Evolutionary conservation across 768 basidiomycete species (phyloP), one percentile per base, ranked within the genome.

Genomic region (Trametes elegans): DNA sequence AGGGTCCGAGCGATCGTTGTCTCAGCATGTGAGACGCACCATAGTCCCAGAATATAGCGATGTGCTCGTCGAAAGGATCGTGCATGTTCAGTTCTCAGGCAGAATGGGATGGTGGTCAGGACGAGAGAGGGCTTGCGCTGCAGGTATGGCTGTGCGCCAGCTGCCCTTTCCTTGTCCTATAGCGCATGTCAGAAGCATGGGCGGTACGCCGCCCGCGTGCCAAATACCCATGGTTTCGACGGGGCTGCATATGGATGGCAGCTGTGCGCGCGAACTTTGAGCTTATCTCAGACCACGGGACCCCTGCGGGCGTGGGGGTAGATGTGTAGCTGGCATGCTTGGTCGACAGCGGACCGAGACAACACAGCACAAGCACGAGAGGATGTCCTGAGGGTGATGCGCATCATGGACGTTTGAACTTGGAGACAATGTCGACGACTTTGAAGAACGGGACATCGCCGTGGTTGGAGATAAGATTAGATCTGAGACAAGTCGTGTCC

Each of bases 11-110:
- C n/a, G n/a, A n/a, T n/a, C n/a, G n/a, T n/a, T n/a, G n/a, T n/a
- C n/a, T n/a, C n/a, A n/a, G n/a, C n/a, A n/a, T n/a, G n/a, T n/a
- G n/a, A 13, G 3, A 62, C 70, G 31, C 26, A 75, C 74, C 74
- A 51, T 71, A 75, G 49, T 76, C 74, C 75, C 75, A 76, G 42
- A 77, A 76, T 6, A 77, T 70, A n/a, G 70, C 72, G 16, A 75
- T 71, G 24, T 66, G 55, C 34, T 61, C 62, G 50, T 53, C 32
- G 27, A 35, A 50, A 8, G 29, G 7, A 39, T 49, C 47, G 9
- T 55, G 29, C 39, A 52, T 35, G 13, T 8, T 34, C 14, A 8
- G 38, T 35, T 2, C n/a, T 34, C 14, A 31, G 10, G 24, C 19
- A 14, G 27, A 14, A 14, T 8, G 16, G 26, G 21, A 19, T 24